Base-by-base conservation (phyloP, 257 asterid species). In the Lithospermum erythrorhizon region DNA sequence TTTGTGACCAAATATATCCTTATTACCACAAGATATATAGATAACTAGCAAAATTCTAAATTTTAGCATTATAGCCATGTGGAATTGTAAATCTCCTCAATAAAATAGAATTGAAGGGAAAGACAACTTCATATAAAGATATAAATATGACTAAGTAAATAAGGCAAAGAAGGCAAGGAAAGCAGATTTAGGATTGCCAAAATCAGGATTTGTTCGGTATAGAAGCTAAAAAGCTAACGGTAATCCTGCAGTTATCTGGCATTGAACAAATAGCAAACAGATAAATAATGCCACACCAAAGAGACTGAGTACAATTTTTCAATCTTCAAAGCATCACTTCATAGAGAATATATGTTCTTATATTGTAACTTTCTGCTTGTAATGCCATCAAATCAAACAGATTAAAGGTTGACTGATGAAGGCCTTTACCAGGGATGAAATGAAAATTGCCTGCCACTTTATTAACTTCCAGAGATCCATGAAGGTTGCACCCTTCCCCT, bases 401-500 rank as follows among this genome's bases (percentile, higher is more conserved):
- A 65, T 69, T 78, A 58, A 72, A 27, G 71, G 57, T 75, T 60
- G 85, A 68, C 21, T 82, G 87, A 72, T 76, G 89, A 77, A 93
- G 75, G 81, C 97, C 84, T 83, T 84, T 93, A 45, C 99, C 99
- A 6, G 89, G 81, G 61, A 84, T 70, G 78, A 93, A 83, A 71
- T 89, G 97, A 62, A 91, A 86, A 78, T 83, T 93, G 66, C 97
- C 99, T 65, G 99, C 99, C 73, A 93, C 99, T 78, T 80, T 86
- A 75, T 93, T 89, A 58, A 93, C 97, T 81, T 80, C 99, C 69
- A 93, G 75, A 68, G 95, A 81, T 67, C 99, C 99, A 68, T 93
- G 90, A 72, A 93, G 83, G 75, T 83, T 89, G 75, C 99, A 93
- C 51, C 97, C 99, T 84, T 93, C 99, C 68, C 99, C 99, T 53